Conservation (phyloP, 371 early-diverging fungal species). For the Haplosporangium sp. region DNA sequence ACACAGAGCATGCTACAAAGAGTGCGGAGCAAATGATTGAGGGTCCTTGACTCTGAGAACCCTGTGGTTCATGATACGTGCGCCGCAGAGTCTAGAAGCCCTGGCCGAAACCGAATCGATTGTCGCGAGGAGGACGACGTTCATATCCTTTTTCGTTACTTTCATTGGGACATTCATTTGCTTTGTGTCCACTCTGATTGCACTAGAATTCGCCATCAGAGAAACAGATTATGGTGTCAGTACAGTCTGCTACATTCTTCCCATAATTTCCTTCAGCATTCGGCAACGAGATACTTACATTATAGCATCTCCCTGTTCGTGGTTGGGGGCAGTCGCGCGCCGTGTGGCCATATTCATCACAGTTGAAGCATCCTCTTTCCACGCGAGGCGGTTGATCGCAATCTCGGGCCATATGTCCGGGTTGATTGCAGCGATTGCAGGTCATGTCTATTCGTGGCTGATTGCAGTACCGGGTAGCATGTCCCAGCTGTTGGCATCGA, state of each 20-base stretch:
- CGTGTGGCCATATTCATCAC: slow-evolving; percentile 28
- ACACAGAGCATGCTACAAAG: too few relatives aligned
- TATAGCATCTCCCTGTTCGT: slow-evolving; percentile 12
- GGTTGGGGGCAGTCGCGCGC: slow-evolving; percentile 44
- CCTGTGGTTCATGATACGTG: neutral
- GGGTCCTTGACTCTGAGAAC: too few relatives aligned
- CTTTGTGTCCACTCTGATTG: slow-evolving; percentile 11
- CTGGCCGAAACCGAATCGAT: slow-evolving; percentile 17
- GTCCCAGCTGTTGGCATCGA: slow-evolving; percentile 7
- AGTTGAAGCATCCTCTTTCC: neutral
- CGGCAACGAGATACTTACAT: neutral
- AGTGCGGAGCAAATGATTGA: neutral
- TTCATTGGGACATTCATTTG: slow-evolving; percentile 49
- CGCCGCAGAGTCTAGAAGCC: slow-evolving; percentile 14
- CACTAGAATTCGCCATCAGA: slow-evolving; percentile 6
- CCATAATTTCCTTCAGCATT: neutral
- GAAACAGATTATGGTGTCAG: too few relatives aligned
- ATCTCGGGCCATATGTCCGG: slow-evolving; percentile 66
- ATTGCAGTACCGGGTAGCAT: slow-evolving; percentile 34
- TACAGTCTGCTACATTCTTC: too few relatives aligned
- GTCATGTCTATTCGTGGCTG: slow-evolving; percentile 36
- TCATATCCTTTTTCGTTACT: neutral
- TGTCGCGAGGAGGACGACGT: slow-evolving; percentile 6
- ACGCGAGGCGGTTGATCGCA: slow-evolving; percentile 52
- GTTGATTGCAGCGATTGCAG: slow-evolving; percentile 76